Base-by-base conservation (phyloP, 1,284 basidiomycete species). In the Anthracocystis setariae region DNA sequence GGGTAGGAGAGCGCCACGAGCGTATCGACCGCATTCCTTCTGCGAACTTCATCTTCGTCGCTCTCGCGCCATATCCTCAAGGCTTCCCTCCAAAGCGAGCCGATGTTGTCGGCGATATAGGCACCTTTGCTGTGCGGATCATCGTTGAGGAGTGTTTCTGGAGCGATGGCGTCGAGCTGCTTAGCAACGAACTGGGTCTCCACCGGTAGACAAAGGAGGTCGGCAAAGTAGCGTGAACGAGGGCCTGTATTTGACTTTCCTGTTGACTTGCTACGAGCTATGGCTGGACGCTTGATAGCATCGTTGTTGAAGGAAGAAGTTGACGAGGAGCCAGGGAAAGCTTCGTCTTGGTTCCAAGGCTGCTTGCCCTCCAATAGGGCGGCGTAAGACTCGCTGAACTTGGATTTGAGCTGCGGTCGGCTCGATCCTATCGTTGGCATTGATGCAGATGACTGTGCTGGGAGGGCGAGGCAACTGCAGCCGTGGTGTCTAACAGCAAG, bases 221-320 rank as follows among this genome's bases (percentile, higher is more conserved):
- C 78, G 33, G 61, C 60, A 63, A 67, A 76, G 73, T 72, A 81
- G 37, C 73, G 66, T 17, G 64, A 46, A 12, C 78, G 73, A 8
- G 79, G 79, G n/a, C 70, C 78, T 3, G 76, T 50, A 21, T 79
- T 74, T 33, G 73, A 61, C 42, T 81, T 81, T n/a, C 69, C 79
- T 2, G 60, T 20, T 12, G 74, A 65, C 37, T 70, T 76, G 33
- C 63, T 46, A 13, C 69, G 60, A 23, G 54, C 45, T 0, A 51
- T 32, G 17, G 43, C 48, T n/a, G 59, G 63, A 2, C 65, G 57
- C 33, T 50, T 18, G 3, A 46, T n/a, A 18, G 40, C 23, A 35
- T 54, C 55, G n/a, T 33, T 51, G 47, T 33, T 29, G 15, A 49
- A 65, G 8, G 62, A 54, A 17, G 48, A 50, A 5, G 42, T 43